Evolutionary conservation across 2,329 filamentous ascomycete genomes (phyloP), one percentile per base, ranked within the genome.

Genomic region (Aspergillus pseudoglaucus): DNA sequence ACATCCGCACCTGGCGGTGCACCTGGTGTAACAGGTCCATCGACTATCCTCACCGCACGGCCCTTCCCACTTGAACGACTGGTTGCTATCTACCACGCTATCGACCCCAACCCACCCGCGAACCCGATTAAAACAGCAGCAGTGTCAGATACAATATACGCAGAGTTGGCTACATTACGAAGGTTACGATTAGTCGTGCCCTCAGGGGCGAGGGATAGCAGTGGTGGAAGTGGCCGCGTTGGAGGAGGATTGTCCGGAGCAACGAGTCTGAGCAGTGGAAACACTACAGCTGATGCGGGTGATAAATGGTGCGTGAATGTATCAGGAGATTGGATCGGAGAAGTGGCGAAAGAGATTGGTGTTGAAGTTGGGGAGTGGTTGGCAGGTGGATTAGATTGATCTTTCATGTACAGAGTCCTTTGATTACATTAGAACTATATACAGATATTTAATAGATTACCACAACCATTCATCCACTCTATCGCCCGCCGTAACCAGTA

Each of bases 221-320:
- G 60, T 7, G 55, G 61, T 44, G 59, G 50, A 17, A 46, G 44
- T 17, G 58, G 55, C 9, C 25, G 25, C 10, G 25, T 30, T 23
- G 63, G 56, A 42, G 61, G 60, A 4, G 55, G 61, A 44, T 58
- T 48, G n/a, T 44, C 44, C 15, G 57, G 55, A 9, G 52, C 53
- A 8, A 53, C 57, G 5, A 63, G 59, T n/a, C 58, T 60, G 23
- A 56, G 59, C 15, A 65, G 58, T 44, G 65, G 62, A 9, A 67
- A 64, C 47, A 68, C 64, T 3, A 64, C 60, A 20, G 63, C 67
- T 15, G 69, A 70, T 53, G 65, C 62, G 3, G 67, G 65, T 4
- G 73, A 72, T 52, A 75, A 73, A 46, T 76, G 74, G 74, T 69
- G 67, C 48, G 67, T 74, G 12, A 74, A 74, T 60, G 68, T 75